These are phyloP conservation scores for Cutaneotrichosporon sp. DNA, from an alignment of 1,284 basidiomycete genomes.

Conservation along the genomic window DNA sequence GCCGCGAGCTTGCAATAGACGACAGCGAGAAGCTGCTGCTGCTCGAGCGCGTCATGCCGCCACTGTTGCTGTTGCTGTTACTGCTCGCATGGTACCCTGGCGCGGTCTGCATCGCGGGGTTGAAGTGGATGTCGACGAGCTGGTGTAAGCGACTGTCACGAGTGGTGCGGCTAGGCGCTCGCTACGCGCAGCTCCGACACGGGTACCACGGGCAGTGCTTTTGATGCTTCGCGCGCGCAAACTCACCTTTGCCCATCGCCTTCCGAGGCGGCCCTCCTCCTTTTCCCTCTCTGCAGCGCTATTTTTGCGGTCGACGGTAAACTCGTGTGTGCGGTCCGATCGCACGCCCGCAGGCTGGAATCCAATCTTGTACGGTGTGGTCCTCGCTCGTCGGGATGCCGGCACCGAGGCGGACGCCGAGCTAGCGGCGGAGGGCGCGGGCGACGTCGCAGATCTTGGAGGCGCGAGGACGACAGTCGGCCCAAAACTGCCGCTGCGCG, in stretches of 20 bases:
- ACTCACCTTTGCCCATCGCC: slow-evolving; percentile 68
- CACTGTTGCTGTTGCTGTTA: background rate
- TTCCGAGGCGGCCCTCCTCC: slow-evolving; percentile 71
- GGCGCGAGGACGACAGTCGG: background rate
- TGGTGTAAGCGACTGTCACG: slow-evolving; percentile 15
- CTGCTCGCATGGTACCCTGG: slow-evolving; percentile 8
- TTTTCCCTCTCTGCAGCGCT: slow-evolving; percentile 61
- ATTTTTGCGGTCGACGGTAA: slow-evolving; percentile 56
- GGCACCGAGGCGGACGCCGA: background rate
- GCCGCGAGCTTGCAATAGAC: slow-evolving; percentile 5
- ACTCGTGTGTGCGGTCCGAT: slow-evolving; percentile 69
- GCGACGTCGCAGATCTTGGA: background rate
- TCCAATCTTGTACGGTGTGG: slow-evolving; percentile 64
- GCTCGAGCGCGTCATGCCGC: slow-evolving; percentile 20
- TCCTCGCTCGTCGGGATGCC: slow-evolving; percentile 6
- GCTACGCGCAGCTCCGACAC: background rate
- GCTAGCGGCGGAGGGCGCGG: background rate
- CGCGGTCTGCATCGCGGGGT: slow-evolving; percentile 41
- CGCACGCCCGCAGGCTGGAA: slow-evolving; percentile 75
- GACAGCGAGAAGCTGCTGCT: slow-evolving; percentile 32
- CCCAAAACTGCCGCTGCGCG: background rate
- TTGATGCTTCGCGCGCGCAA: background rate
- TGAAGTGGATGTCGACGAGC: slow-evolving; percentile 75
- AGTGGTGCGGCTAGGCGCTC: background rate
- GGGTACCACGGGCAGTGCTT: background rate